Percentiles rank a stretch among this genome's conserved stretches.
Evolutionary conservation across 441 rosid genomes (phyloP).

Genomic region (Eutrema salsugineum): DNA sequence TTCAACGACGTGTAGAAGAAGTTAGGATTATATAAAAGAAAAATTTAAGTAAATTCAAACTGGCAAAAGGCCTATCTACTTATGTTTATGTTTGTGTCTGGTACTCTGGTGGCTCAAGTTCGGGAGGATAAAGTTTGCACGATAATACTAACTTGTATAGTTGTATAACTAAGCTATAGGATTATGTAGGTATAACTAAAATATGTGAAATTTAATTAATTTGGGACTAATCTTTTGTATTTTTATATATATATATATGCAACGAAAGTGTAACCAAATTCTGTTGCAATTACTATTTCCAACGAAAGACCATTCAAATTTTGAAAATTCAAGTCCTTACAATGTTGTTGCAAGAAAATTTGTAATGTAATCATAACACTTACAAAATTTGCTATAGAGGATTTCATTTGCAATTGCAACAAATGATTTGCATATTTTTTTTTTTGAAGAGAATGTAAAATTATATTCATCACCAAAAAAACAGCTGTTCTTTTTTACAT

Average conservation of each 20-base stretch:
- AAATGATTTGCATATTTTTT: too few relatives aligned
- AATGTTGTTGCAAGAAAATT: neutral
- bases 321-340: neutral
- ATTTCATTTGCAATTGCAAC: too few relatives aligned
- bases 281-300: neutral
- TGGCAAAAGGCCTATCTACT: neutral
- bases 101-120: neutral
- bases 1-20: constrained; percentile 19
- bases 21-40: neutral
- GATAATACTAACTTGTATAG: constrained; percentile 4
- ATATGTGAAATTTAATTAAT: too few relatives aligned
- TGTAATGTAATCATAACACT: neutral
- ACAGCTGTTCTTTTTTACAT: too few relatives aligned
- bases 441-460: too few relatives aligned
- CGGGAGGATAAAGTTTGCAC: constrained; percentile 14
- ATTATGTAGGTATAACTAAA: neutral
- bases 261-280: neutral
- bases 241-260: neutral
- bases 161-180: neutral
- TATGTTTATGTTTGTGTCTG: neutral
- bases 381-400: neutral
- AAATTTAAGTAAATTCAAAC: neutral
- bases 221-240: neutral
- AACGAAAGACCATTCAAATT: neutral
- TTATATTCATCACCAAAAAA: too few relatives aligned